A percentile compares a stretch with the other conserved stretches of the same genome.
These are phyloP conservation scores for Pythium chondricola DNA, from an alignment of 352 stramenopile species.

Conservation along the genomic window DNA sequence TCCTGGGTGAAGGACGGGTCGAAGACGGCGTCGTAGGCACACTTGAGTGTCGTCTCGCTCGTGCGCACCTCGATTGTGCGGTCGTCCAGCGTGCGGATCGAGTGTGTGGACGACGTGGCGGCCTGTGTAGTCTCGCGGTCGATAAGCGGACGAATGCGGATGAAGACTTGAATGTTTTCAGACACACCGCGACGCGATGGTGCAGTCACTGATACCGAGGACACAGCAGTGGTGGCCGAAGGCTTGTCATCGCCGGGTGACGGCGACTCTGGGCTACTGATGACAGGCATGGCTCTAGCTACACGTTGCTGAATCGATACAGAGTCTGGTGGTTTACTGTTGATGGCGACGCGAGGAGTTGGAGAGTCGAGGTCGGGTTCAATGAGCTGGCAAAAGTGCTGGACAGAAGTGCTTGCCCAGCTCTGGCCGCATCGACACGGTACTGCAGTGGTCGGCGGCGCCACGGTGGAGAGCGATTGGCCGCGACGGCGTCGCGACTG, in stretches of 20 bases:
- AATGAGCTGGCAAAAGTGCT: slow-evolving; percentile 66
- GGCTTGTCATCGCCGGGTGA: no score
- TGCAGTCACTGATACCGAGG: background rate
- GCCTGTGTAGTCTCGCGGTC: slow-evolving; percentile 44
- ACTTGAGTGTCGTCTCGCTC: slow-evolving; percentile 65
- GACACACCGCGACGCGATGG: slow-evolving; percentile 21
- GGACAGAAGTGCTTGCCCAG: slow-evolving; percentile 51
- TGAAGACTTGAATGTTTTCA: slow-evolving; percentile 82
- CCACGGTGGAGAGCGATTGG: no score
- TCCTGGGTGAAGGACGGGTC: slow-evolving; percentile 66
- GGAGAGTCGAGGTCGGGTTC: slow-evolving; percentile 10
- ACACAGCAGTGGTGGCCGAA: background rate
- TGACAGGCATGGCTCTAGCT: no score
- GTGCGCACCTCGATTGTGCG: slow-evolving; percentile 71
- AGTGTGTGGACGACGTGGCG: slow-evolving; percentile 3
- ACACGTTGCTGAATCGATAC: no score
- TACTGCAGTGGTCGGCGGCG: background rate
- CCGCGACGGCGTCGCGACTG: background rate
- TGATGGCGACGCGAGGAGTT: no score
- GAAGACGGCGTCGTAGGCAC: slow-evolving; percentile 77
- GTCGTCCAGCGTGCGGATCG: slow-evolving; percentile 21
- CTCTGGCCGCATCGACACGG: slow-evolving; percentile 59
- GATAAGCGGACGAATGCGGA: slow-evolving; percentile 76
- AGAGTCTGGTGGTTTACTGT: no score
- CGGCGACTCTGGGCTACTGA: no score